Base-by-base conservation (phyloP, 768 basidiomycete genomes). In the Phylloporus arenicola region DNA sequence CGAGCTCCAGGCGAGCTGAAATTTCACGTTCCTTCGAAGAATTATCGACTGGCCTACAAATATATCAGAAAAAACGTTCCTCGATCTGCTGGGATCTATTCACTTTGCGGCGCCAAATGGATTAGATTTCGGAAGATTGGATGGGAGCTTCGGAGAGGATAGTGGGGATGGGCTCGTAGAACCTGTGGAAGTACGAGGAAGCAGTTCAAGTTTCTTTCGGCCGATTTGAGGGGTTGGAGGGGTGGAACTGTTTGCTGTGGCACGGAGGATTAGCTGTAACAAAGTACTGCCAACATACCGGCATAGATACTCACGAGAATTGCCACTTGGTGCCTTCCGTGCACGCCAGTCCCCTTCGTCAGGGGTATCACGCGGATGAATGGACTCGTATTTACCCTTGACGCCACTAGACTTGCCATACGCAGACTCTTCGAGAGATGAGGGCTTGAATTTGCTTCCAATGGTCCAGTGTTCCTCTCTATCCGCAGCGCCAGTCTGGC, bases 31-130 rank as follows among this genome's bases (percentile, higher is more conserved):
- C 93, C 47, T 81, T 80, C 0, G 77, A 72, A 30, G 85, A 74
- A 16, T 86, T 83, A 64, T 98, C 93, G 19, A 97, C 87, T 12
- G 95, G 92, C 59, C 88, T 90, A 27, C 48, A n/a, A 12, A 35
- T 37, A 4, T 25, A 34, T 69, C 14, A 52, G 48, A 52, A 55
- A 13, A 22, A 12, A 39, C 14, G 39, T 22, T 13, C 47, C 22
- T 27, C 19, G 40, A 43, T 47, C 40, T 24, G 14, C n/a, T 22
- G 17, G 35, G 3, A 58, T 24, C 22, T 17, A 67, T 79, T 43
- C 58, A 89, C 88, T 72, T 85, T 31, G 95, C 95, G 47, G 78
- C 76, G 43, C 95, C 96, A 62, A 98, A 98, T 6, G 94, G 94
- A 65, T 78, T 92, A 52, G 85, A 63, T 31, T 81, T 70, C 31